phyloP scores from a whole-genome alignment of 768 basidiomycete genomes.

The Cyclocybe cylindracea region DNA sequence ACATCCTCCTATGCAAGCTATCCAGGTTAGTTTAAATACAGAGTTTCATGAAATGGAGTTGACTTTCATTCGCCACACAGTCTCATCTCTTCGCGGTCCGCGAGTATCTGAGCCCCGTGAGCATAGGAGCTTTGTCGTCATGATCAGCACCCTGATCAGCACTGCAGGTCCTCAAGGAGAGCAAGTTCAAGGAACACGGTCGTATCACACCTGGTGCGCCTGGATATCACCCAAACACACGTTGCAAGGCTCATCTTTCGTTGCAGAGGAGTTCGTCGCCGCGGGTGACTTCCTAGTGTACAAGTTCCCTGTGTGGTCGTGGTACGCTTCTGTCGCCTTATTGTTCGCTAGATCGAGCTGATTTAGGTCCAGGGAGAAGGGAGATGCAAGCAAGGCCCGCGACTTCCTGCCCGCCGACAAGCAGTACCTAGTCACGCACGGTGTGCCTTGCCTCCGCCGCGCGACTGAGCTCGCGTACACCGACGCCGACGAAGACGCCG shows the following conservation, averaged over 20 bases:
- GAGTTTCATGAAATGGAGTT: background rate
- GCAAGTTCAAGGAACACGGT: slow-evolving; percentile 99
- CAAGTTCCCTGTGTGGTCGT: slow-evolving; percentile 98
- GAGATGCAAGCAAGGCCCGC: slow-evolving; percentile 79
- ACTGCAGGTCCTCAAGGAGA: slow-evolving; percentile 88
- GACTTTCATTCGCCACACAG: slow-evolving; percentile 37
- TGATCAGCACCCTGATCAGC: slow-evolving; percentile 29
- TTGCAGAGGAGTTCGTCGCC: slow-evolving; percentile 92
- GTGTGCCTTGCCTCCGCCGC: slow-evolving; percentile 95
- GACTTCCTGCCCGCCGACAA: slow-evolving; percentile 96
- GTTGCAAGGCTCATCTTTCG: slow-evolving; percentile 12
- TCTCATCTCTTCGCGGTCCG: slow-evolving; percentile 93
- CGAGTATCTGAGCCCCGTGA: slow-evolving; percentile 89
- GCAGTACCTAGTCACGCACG: slow-evolving; percentile 94
- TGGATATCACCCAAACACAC: slow-evolving; percentile 9
- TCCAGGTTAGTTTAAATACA: slow-evolving; percentile 32
- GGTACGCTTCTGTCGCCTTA: slow-evolving; percentile 50
- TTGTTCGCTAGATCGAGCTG: slow-evolving; percentile 3
- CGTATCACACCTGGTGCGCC: slow-evolving; percentile 87
- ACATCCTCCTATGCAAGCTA: slow-evolving; percentile 36
- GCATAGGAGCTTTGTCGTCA: slow-evolving; percentile 23
- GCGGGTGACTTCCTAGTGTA: slow-evolving; percentile 97
- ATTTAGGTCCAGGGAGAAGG: slow-evolving; percentile 76
- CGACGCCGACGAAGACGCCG: slow-evolving; percentile 95
- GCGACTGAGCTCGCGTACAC: slow-evolving; percentile 93